A percentile compares a stretch with the other conserved stretches of the same genome.
Conservation (phyloP, 768 basidiomycete species). For the Leccinum subgranulosum region DNA sequence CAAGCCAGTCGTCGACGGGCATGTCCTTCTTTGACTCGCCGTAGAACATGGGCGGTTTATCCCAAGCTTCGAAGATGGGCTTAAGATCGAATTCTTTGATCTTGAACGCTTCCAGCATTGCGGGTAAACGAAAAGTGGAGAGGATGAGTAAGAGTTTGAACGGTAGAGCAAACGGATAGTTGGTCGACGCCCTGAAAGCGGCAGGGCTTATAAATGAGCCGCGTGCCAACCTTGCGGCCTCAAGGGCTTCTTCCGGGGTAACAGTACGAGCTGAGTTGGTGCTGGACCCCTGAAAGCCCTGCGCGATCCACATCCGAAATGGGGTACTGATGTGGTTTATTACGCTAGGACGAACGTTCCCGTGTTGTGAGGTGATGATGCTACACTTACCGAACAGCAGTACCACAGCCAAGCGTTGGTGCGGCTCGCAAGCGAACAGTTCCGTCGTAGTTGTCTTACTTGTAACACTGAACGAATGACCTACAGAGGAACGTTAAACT, state of each 20-base stretch:
- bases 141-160: conserved; percentile 1
- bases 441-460: neutral
- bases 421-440: neutral
- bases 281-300: conserved; percentile 19
- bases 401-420: neutral
- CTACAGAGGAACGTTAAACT: neutral
- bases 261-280: conserved; percentile 14
- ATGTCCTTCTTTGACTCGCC: conserved; percentile 69
- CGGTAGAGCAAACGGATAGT: conserved; percentile 15
- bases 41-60: conserved; percentile 59
- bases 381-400: conserved; percentile 5
- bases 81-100: conserved; percentile 74
- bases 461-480: neutral
- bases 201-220: conserved; percentile 25
- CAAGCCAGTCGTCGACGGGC: conserved; percentile 71
- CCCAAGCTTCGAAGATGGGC: conserved; percentile 64
- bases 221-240: conserved; percentile 30
- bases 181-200: conserved; percentile 8
- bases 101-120: conserved; percentile 74
- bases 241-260: conserved; percentile 24
- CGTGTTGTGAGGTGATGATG: conserved; percentile 4
- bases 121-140: conserved; percentile 1
- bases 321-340: conserved; percentile 3
- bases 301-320: conserved; percentile 6
- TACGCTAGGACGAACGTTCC: conserved; percentile 15